A percentile compares a stretch with the other conserved stretches of the same genome.
phyloP scores from a whole-genome alignment of 805 yeast species.

The Zygotorulaspora sp. region DNA sequence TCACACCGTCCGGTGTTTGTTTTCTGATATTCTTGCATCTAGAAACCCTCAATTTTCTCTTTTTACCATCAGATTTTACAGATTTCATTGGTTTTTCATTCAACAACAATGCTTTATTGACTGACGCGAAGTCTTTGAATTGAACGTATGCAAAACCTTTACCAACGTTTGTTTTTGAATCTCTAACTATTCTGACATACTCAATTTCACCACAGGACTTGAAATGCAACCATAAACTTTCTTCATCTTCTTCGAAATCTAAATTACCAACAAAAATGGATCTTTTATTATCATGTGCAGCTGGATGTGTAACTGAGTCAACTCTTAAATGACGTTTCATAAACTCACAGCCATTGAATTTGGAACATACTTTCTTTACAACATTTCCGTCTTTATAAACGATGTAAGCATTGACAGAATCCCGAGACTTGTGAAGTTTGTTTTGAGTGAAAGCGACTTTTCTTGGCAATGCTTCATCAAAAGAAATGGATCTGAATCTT shows the following conservation, averaged over 20 bases:
- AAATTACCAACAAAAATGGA: conserved; percentile 90
- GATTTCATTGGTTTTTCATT: conserved; percentile 56
- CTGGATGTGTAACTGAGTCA: conserved; percentile 90
- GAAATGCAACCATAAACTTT: conserved; percentile 80
- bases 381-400: conserved; percentile 60
- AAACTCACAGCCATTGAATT: conserved; percentile 64
- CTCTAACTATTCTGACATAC: conserved; percentile 86
- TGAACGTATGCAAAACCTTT: conserved; percentile 97
- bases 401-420: conserved; percentile 81
- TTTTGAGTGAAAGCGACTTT: conserved; percentile 85
- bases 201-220: conserved; percentile 65
- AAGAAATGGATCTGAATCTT: conserved; percentile 89
- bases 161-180: conserved; percentile 88
- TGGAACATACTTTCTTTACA: conserved; percentile 35
- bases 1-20: conserved; percentile 27
- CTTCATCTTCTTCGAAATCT: conserved; percentile 90
- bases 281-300: conserved; percentile 75
- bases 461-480: conserved; percentile 82
- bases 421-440: conserved; percentile 69
- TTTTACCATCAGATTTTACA: conserved; percentile 31
- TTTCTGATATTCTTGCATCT: conserved; percentile 52
- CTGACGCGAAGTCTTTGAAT: conserved; percentile 67
- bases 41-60: conserved; percentile 68
- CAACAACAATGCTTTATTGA: conserved; percentile 73
- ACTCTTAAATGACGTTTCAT: conserved; percentile 76